A percentile compares a stretch with the other conserved stretches of the same genome.
These are phyloP conservation scores for Fraxinus platypoda DNA, from an alignment of 305 asterid species.

Conservation along the genomic window DNA sequence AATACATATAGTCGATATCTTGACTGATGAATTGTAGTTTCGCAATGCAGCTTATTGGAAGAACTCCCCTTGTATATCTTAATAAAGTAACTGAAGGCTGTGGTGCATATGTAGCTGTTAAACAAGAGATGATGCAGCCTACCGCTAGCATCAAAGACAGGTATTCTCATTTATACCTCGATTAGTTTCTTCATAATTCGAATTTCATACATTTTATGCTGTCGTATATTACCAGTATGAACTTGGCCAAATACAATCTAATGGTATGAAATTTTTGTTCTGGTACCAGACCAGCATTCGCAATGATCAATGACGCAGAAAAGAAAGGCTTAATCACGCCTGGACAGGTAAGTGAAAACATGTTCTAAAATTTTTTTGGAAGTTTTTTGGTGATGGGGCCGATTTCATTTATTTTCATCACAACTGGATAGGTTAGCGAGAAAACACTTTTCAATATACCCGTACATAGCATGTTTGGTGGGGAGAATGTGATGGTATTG, in stretches of 20 bases:
- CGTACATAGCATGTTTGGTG: neutral
- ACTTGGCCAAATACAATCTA: neutral
- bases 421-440: neutral
- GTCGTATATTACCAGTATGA: neutral
- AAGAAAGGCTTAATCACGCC: slow-evolving; percentile 79
- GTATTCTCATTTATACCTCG: slow-evolving; percentile 24
- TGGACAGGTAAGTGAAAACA: slow-evolving; percentile 49
- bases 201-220: neutral
- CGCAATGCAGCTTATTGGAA: slow-evolving; percentile 76
- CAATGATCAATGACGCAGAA: slow-evolving; percentile 89
- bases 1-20: neutral
- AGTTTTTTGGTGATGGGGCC: neutral
- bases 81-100: slow-evolving; percentile 84
- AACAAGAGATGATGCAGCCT: slow-evolving; percentile 98
- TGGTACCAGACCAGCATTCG: slow-evolving; percentile 68
- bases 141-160: slow-evolving; percentile 97
- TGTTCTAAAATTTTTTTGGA: neutral
- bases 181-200: neutral
- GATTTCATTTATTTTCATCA: neutral
- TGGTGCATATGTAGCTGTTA: slow-evolving; percentile 84
- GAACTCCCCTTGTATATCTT: slow-evolving; percentile 84
- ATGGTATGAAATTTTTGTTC: neutral
- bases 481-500: neutral
- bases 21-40: slow-evolving; percentile 5
- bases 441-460: neutral